Evolutionary conservation across 2,329 filamentous ascomycete genomes (phyloP), one percentile per base, ranked within the genome.

Genomic region (Clarireedia monteithiana): DNA sequence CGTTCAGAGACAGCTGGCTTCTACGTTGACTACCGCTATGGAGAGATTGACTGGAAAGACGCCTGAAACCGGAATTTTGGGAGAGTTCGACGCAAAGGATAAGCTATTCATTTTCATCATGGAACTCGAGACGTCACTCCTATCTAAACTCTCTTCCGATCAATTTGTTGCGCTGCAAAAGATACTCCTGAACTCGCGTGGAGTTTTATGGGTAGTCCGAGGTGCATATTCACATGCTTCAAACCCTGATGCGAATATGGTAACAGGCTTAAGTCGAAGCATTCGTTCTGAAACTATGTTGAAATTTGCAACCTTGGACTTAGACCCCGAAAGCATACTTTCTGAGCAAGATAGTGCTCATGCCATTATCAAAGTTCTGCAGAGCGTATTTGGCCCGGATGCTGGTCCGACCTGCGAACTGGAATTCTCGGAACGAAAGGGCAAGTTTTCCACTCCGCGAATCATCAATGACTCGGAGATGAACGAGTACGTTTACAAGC

Each of bases 181-280:
- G 0, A 57, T 81, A 4, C 65, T 77, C 2, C 64, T 66, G 5
- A 58, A 50, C 1, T 67, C 72, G 0, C 71, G 70, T 36, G 70
- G 72, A 2, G 61, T 82, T 3, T 54, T 82, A 0, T 83, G 79
- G 77, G 59, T 81, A 10, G 76, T 76, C 0, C 67, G 68, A 0
- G 74, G 73, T 2, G 75, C 73, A 4, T 72, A 75, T 46, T 70
- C 57, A 63, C 67, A 68, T 45, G 60, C 65, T 42, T 50, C 47
- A 7, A 61, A 62, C 40, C 67, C 67, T 20, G 61, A 63, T 26
- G 36, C 52, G 2, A 67, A 66, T 17, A 63, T 67, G 63, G 52
- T 69, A 4, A 42, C 44, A 47, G 55, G 55, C 6, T 30, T 57
- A 6, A 44, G 44, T 27, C 20, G 55, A 42, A 57, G 49, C 20